Percentiles rank a stretch among this genome's conserved stretches.
Conservation (phyloP, 495 filamentous ascomycete species). For the Penicillium robsamsonii region DNA sequence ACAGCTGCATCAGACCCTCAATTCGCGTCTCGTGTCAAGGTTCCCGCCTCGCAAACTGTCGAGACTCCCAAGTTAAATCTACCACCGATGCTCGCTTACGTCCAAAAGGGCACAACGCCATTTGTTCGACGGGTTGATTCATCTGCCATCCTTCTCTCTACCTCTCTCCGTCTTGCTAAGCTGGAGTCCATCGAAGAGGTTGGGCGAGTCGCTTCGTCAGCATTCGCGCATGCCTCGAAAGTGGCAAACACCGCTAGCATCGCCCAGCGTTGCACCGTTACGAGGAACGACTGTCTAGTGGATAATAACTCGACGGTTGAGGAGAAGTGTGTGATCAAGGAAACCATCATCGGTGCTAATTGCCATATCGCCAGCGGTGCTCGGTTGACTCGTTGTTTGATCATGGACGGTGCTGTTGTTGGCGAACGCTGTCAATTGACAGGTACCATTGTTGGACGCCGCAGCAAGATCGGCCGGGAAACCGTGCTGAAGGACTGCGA, state of each 20-base stretch:
- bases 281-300: constrained; percentile 71
- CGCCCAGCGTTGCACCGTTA: constrained; percentile 72
- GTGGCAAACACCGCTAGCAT: constrained; percentile 77
- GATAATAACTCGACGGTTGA: constrained; percentile 83
- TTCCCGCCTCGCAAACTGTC: constrained; percentile 13
- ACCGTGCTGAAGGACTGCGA: constrained; percentile 81
- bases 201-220: constrained; percentile 55
- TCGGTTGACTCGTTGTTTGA: constrained; percentile 73
- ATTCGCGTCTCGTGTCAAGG: constrained; percentile 47
- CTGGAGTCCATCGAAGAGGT: constrained; percentile 65
- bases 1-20: constrained; percentile 9
- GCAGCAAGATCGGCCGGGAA: constrained; percentile 72
- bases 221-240: constrained; percentile 73
- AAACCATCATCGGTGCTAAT: constrained; percentile 80
- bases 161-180: constrained; percentile 85
- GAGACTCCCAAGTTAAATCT: constrained; percentile 26
- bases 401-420: constrained; percentile 88
- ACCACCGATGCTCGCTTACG: constrained; percentile 75
- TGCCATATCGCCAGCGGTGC: constrained; percentile 78
- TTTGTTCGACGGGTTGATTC: constrained; percentile 88
- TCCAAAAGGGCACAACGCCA: constrained; percentile 56
- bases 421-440: constrained; percentile 73
- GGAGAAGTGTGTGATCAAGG: constrained; percentile 81
- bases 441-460: constrained; percentile 76
- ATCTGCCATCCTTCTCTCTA: constrained; percentile 69